Evolutionary conservation across 2,329 filamentous ascomycete species (phyloP).

Genomic region (Xylaria sp.): DNA sequence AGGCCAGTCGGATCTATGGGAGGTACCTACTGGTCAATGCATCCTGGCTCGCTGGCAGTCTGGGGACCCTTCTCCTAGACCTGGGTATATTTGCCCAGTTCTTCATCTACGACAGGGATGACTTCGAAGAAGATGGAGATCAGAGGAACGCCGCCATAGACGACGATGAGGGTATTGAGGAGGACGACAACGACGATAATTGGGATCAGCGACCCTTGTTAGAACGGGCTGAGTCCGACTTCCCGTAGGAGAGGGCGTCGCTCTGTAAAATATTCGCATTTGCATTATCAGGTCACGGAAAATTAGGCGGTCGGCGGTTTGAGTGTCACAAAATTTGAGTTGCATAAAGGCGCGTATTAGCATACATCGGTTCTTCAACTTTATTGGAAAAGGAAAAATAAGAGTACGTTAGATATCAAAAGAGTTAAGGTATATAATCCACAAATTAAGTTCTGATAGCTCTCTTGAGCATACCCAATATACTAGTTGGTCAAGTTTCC

Average conservation of each 20-base stretch:
- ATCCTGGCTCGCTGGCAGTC: conserved; percentile 89
- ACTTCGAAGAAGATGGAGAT: conserved; percentile 45
- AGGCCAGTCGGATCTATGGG: conserved; percentile 75
- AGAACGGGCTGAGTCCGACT: conserved; percentile 45
- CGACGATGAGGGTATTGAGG: conserved; percentile 44
- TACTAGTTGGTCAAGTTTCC: too few relatives aligned
- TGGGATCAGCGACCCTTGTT: conserved; percentile 50
- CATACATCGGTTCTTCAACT: conserved; percentile 2
- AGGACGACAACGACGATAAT: conserved; percentile 28
- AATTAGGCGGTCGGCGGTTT: conserved; percentile 23
- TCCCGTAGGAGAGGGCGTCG: conserved; percentile 9
- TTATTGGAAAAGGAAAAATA: neutral
- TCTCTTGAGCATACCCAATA: too few relatives aligned
- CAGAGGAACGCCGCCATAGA: conserved; percentile 37
- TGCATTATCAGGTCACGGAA: conserved; percentile 29
- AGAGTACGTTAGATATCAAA: neutral
- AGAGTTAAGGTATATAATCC: neutral
- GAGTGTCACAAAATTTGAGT: conserved; percentile 8
- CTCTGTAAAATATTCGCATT: conserved; percentile 11
- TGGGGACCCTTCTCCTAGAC: conserved; percentile 88
- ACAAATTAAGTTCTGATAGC: too few relatives aligned
- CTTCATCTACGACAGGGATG: conserved; percentile 77
- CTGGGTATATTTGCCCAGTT: conserved; percentile 90
- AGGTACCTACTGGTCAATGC: conserved; percentile 89
- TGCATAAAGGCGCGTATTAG: conserved; percentile 9